These are phyloP conservation scores for Citrus australasica DNA, from an alignment of 345 rosid genomes.

Conservation along the genomic window DNA sequence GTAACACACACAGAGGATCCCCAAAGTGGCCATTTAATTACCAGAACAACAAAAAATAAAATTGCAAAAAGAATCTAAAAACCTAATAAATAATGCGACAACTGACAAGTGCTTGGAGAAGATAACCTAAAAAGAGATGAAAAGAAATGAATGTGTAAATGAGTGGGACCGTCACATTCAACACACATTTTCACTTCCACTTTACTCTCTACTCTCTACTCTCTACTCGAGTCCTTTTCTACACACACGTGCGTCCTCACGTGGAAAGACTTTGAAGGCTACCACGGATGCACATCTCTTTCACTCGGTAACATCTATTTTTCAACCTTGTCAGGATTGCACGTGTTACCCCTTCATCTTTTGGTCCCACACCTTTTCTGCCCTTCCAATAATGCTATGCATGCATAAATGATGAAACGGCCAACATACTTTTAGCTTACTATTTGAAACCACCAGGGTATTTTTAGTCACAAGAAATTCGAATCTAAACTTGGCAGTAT, in stretches of 20 bases:
- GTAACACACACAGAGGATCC: not conserved
- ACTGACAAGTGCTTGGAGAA: conserved; percentile 26
- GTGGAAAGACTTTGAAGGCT: conserved; percentile 12
- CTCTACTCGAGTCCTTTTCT: not conserved
- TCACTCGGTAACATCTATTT: not conserved
- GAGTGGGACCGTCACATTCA: not conserved
- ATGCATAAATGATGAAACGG: not conserved
- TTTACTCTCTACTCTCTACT: too few relatives aligned
- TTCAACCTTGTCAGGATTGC: conserved; percentile 37
- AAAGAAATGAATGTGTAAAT: not conserved
- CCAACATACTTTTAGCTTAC: not conserved
- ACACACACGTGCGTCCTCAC: conserved; percentile 27
- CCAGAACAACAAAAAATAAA: not conserved
- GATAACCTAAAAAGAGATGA: conserved; percentile 21
- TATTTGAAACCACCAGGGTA: too few relatives aligned
- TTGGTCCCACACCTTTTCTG: conserved; percentile 13
- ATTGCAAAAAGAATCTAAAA: not conserved
- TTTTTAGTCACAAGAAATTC: not conserved
- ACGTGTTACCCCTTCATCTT: conserved; percentile 25
- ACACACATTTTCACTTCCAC: not conserved
- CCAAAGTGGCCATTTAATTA: not conserved
- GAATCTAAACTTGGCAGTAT: not conserved
- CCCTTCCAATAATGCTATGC: not conserved
- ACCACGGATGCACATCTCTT: not conserved
- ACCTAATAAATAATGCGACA: conserved; percentile 16